A percentile compares a stretch with the other conserved stretches of the same genome.
Evolutionary conservation across 805 yeast species (phyloP).

Genomic region (Saccharomycopsis javanensis): DNA sequence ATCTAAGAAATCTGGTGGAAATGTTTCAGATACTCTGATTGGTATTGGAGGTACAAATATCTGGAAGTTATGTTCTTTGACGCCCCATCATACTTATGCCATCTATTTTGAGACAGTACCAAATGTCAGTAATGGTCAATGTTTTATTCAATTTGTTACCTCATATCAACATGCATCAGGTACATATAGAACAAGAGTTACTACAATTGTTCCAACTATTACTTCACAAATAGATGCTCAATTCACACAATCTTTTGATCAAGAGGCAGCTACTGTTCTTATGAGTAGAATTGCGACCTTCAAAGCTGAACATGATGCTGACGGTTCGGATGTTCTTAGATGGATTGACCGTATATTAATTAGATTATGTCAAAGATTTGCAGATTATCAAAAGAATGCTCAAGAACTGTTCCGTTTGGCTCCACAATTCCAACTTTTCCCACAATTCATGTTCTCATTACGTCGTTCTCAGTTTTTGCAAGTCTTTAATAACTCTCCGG

Average conservation of each 20-base stretch:
- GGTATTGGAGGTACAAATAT: slow-evolving; percentile 90
- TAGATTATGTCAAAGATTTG: slow-evolving; percentile 38
- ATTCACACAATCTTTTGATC: slow-evolving; percentile 47
- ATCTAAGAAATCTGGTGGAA: slow-evolving; percentile 46
- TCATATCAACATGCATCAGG: slow-evolving; percentile 57
- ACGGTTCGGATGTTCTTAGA: slow-evolving; percentile 34
- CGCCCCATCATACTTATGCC: slow-evolving; percentile 85
- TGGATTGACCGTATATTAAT: slow-evolving; percentile 41
- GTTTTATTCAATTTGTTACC: slow-evolving; percentile 45
- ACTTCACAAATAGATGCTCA: slow-evolving; percentile 32
- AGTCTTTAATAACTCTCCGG: slow-evolving; percentile 63
- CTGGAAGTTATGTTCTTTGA: slow-evolving; percentile 75
- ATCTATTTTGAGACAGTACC: slow-evolving; percentile 72
- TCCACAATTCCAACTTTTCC: slow-evolving; percentile 42
- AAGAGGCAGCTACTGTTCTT: slow-evolving; percentile 58
- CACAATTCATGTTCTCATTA: slow-evolving; percentile 59
- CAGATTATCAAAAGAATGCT: slow-evolving; percentile 38
- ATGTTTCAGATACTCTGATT: slow-evolving; percentile 84
- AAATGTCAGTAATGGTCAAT: slow-evolving; percentile 23
- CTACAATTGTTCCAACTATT: slow-evolving; percentile 42
- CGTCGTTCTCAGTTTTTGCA: slow-evolving; percentile 58
- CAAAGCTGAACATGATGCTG: slow-evolving; percentile 30
- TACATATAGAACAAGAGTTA: slow-evolving; percentile 47
- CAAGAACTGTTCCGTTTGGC: slow-evolving; percentile 42
- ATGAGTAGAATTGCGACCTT: slow-evolving; percentile 45